Evolutionary conservation across 108 stramenopile species (phyloP).

Genomic region (Discostella stelligeroides): DNA sequence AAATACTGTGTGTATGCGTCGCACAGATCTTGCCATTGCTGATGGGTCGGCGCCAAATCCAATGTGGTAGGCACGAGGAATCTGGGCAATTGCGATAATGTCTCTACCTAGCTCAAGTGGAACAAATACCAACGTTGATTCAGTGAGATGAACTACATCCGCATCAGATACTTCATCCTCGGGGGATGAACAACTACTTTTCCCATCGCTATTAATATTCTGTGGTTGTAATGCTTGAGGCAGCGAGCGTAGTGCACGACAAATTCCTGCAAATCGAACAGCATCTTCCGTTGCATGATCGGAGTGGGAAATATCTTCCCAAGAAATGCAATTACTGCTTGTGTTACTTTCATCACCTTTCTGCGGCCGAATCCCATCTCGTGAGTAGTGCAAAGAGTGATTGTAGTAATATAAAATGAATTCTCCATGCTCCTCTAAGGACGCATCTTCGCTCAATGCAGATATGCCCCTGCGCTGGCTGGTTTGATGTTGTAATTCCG

Average conservation of each 20-base stretch:
- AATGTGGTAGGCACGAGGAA: conserved; percentile 38
- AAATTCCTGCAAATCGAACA: conserved; percentile 65
- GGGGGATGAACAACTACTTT: neutral
- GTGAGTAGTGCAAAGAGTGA: conserved; percentile 30
- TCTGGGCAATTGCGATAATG: conserved; percentile 48
- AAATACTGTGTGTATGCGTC: conserved; percentile 58
- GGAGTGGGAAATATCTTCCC: neutral
- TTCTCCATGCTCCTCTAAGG: conserved; percentile 65
- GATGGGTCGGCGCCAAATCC: conserved; percentile 57
- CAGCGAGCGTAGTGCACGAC: conserved; percentile 61
- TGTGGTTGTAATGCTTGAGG: conserved; percentile 48
- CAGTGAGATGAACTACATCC: conserved; percentile 54
- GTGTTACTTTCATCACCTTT: neutral
- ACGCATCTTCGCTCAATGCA: conserved; percentile 64
- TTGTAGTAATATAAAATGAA: conserved; percentile 73
- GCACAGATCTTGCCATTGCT: conserved; percentile 57
- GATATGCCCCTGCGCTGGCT: conserved; percentile 26
- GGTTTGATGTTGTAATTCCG: neutral
- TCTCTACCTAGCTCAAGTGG: conserved; percentile 60
- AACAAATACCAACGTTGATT: conserved; percentile 69
- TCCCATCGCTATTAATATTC: neutral
- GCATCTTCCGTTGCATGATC: conserved; percentile 57
- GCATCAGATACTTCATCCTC: conserved; percentile 34
- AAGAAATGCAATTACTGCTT: neutral
- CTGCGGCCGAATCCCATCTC: neutral